These are phyloP conservation scores for Trametes meyenii DNA, from an alignment of 768 basidiomycete species.

Conservation along the genomic window DNA sequence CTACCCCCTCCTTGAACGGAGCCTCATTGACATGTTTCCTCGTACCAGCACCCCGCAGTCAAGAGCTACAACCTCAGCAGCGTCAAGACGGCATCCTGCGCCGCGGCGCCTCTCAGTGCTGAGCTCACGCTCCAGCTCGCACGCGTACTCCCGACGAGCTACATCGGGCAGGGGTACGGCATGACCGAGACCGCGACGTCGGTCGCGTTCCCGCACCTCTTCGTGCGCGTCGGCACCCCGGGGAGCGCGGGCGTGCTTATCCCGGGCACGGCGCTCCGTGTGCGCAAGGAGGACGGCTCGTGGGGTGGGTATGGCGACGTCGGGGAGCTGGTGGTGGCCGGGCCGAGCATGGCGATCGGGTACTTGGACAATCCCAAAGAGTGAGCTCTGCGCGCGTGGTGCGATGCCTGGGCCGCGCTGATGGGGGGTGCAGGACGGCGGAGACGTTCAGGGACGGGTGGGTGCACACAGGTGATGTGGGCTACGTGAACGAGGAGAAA, in stretches of 20 bases:
- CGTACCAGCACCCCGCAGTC: slow-evolving; percentile 56
- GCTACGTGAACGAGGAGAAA: slow-evolving; percentile 23
- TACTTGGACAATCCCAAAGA: slow-evolving; percentile 63
- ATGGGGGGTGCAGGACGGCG: slow-evolving; percentile 17
- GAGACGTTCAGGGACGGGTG: slow-evolving; percentile 32
- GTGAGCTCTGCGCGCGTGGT: too few species aligned
- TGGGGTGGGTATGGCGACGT: slow-evolving; percentile 58
- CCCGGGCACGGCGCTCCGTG: slow-evolving; percentile 57
- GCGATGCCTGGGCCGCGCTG: neutral
- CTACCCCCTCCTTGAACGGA: neutral
- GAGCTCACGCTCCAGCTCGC: slow-evolving; percentile 45
- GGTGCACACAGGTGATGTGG: slow-evolving; percentile 36
- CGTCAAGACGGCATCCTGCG: slow-evolving; percentile 53
- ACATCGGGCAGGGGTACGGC: slow-evolving; percentile 35
- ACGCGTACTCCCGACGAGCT: slow-evolving; percentile 30
- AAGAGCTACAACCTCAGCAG: slow-evolving; percentile 51
- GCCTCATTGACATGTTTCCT: too few species aligned
- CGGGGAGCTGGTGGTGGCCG: slow-evolving; percentile 62
- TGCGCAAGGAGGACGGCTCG: slow-evolving; percentile 60
- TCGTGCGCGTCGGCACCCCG: slow-evolving; percentile 47
- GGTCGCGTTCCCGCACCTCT: slow-evolving; percentile 48
- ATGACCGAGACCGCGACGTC: slow-evolving; percentile 66
- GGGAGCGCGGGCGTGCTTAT: slow-evolving; percentile 63
- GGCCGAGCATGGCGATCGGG: slow-evolving; percentile 61
- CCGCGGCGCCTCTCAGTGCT: slow-evolving; percentile 60